phyloP scores from a whole-genome alignment of 805 yeast genomes.

The Candida hungchunana region DNA sequence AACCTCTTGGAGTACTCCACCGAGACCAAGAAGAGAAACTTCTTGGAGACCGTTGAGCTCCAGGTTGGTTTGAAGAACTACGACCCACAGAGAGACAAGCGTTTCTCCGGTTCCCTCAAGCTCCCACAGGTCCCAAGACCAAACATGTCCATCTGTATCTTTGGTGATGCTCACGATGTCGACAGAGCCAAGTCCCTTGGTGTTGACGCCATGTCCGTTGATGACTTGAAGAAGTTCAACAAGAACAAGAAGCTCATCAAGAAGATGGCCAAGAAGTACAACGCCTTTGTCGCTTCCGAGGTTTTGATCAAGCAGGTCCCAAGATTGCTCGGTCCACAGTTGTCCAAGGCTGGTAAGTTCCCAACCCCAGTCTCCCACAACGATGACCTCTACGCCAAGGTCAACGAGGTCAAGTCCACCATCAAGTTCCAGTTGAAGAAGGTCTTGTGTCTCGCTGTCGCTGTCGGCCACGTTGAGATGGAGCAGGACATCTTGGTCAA shows the following conservation, averaged over 20 bases:
- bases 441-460: slow-evolving; percentile 99
- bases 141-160: slow-evolving; percentile 99
- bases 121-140: slow-evolving; percentile 99
- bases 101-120: slow-evolving; percentile 99
- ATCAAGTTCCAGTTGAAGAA: slow-evolving; percentile 99
- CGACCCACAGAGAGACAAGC: slow-evolving; percentile 99
- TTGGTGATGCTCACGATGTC: slow-evolving; percentile 99
- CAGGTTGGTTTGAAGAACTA: slow-evolving; percentile 99
- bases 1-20: slow-evolving; percentile 84
- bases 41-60: slow-evolving; percentile 98
- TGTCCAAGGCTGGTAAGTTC: slow-evolving; percentile 99
- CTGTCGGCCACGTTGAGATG: slow-evolving; percentile 99
- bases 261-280: slow-evolving; percentile 99
- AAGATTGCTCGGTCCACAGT: slow-evolving; percentile 99
- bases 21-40: slow-evolving; percentile 99
- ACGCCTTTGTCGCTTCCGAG: slow-evolving; percentile 99
- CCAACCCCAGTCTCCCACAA: slow-evolving; percentile 99
- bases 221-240: slow-evolving; percentile 99
- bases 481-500: slow-evolving; percentile 92
- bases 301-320: slow-evolving; percentile 99
- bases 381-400: slow-evolving; percentile 95
- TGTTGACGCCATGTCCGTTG: slow-evolving; percentile 99
- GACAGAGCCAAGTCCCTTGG: slow-evolving; percentile 99
- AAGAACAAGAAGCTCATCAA: slow-evolving; percentile 99
- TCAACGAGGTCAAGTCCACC: slow-evolving; percentile 97